A percentile compares a stretch with the other conserved stretches of the same genome.
Evolutionary conservation across 139 green algal genomes (phyloP).

Genomic region (Picochlorum sp.): DNA sequence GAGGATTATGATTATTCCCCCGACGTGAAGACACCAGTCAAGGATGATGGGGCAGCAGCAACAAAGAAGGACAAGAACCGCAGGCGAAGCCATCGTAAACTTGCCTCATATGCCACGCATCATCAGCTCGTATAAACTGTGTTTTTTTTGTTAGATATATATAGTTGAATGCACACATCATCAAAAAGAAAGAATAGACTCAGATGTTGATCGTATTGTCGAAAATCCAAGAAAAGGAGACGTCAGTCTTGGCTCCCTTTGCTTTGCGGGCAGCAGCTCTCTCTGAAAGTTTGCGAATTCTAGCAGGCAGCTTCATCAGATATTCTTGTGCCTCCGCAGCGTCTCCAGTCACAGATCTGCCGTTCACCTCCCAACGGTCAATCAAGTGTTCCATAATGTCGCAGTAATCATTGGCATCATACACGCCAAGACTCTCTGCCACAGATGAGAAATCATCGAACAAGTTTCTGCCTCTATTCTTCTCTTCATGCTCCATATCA

Average conservation of each 20-base stretch:
- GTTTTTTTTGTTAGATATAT: no score
- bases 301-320: slow-evolving; percentile 64
- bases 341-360: slow-evolving; percentile 50
- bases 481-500: slow-evolving; percentile 65
- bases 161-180: no score
- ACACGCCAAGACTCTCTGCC: slow-evolving; percentile 67
- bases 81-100: no score
- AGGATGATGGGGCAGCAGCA: neutral
- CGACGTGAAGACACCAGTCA: neutral
- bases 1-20: slow-evolving; percentile 3
- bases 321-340: slow-evolving; percentile 68
- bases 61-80: neutral
- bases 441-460: slow-evolving; percentile 92
- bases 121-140: no score
- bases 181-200: neutral
- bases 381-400: slow-evolving; percentile 87
- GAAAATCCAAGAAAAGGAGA: slow-evolving; percentile 87
- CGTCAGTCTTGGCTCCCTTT: slow-evolving; percentile 37
- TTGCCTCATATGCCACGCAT: no score
- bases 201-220: slow-evolving; percentile 60
- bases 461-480: slow-evolving; percentile 61
- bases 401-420: slow-evolving; percentile 84
- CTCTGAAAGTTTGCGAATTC: slow-evolving; percentile 83
- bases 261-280: slow-evolving; percentile 49
- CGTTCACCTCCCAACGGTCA: slow-evolving; percentile 66